Base-by-base conservation (phyloP, 2,329 filamentous ascomycete species). In the Fusarium sp. region DNA sequence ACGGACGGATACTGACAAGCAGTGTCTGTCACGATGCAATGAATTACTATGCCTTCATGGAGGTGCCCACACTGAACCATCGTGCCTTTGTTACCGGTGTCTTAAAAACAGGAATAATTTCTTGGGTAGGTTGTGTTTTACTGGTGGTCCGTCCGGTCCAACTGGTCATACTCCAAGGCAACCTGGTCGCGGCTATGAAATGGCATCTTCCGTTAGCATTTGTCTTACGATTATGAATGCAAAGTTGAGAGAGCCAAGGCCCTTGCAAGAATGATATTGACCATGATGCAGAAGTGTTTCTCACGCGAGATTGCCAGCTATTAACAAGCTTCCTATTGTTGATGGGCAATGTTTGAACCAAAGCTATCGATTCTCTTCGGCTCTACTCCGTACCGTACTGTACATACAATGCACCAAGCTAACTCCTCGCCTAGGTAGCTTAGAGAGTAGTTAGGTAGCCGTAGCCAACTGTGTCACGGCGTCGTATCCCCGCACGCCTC, bases 341-440 rank as follows among this genome's bases (percentile, higher is more conserved):
- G 56, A 63, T 64, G 38, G 57, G 68, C 48, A 77, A 59, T 69
- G 58, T 66, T 57, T 70, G 72, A 51, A 53, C 44, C 48, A 59
- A 70, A 70, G 68, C 75, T 75, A 75, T 75, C 30, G 71, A 75
- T 73, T 75, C 38, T 69, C 51, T 59, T 74, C 60, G 63, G 51
- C 55, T 69, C 57, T 54, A 55, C 50, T 69, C 35, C 35, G 35
- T 36, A 36, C 17, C 35, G 15, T 18, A 18, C 17, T 35, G 17
- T 36, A 36, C 17, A 45, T 47, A 55, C 48, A 26, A 50, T 67
- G 66, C 53, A 67, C 41, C 61, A 58, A 59, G 70, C 61, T 70
- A 74, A 54, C 12, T 47, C 44, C 24, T 13, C 13, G 15, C 42
- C 28, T 30, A 24, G 48, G 22, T 51, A 51, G 48, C 30, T 35